Conservation (phyloP, 2,329 filamentous ascomycete species). For the Onygenales sp. region DNA sequence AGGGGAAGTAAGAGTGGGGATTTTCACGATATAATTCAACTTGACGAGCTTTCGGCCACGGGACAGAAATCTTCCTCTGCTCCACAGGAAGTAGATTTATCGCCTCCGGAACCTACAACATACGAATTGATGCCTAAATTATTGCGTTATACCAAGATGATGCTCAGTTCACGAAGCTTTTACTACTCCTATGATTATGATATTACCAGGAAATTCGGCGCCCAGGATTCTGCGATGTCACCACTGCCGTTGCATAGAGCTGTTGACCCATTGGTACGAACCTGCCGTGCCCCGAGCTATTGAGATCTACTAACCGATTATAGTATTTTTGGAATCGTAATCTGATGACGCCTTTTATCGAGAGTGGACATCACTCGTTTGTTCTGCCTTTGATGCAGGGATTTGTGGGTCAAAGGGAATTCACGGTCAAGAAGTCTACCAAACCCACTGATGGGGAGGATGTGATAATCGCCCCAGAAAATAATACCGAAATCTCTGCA, state of each 20-base stretch:
- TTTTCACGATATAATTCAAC: conserved; percentile 8
- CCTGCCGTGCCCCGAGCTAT: not conserved
- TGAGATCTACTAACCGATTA: not conserved
- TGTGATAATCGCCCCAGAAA: conserved; percentile 14
- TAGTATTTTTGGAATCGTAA: conserved; percentile 86
- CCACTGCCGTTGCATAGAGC: conserved; percentile 58
- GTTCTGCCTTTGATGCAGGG: conserved; percentile 83
- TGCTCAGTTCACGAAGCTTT: conserved; percentile 80
- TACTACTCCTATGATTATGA: conserved; percentile 95
- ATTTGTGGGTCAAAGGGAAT: conserved; percentile 79
- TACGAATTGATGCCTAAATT: conserved; percentile 68
- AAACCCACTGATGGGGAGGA: conserved; percentile 9
- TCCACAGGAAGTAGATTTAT: not conserved
- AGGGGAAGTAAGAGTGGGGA: conserved; percentile 3
- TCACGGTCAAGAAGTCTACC: conserved; percentile 52
- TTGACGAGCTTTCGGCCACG: conserved; percentile 10
- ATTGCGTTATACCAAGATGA: conserved; percentile 69
- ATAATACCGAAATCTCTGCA: conserved; percentile 28
- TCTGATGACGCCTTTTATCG: conserved; percentile 63
- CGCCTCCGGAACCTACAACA: conserved; percentile 26
- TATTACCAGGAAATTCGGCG: conserved; percentile 58
- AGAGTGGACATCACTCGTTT: conserved; percentile 60
- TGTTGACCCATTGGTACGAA: conserved; percentile 57
- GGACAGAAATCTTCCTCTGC: conserved; percentile 2
- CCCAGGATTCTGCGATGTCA: conserved; percentile 29